Conservation (phyloP, 768 basidiomycete genomes). For the Mycena alexandri region DNA sequence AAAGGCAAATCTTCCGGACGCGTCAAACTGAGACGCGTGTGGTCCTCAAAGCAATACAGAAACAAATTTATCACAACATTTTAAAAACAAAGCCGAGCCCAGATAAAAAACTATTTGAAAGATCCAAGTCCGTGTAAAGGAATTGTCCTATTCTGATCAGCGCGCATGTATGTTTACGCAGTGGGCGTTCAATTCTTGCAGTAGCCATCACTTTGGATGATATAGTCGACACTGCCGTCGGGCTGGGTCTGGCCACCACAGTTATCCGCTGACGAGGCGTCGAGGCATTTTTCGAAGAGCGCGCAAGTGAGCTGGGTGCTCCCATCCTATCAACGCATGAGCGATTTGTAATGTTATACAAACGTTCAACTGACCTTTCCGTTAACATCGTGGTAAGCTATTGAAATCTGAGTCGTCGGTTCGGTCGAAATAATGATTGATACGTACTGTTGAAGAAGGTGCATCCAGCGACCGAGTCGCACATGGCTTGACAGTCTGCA, state of each 20-base stretch:
- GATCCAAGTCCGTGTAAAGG: constrained; percentile 1
- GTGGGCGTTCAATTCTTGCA: constrained; percentile 41
- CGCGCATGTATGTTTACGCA: neutral
- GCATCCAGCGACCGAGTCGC: constrained; percentile 47
- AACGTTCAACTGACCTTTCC: constrained; percentile 44
- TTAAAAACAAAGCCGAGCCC: neutral
- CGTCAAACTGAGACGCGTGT: too few relatives aligned
- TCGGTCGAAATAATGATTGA: neutral
- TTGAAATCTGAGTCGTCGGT: constrained; percentile 5
- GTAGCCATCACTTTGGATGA: constrained; percentile 49
- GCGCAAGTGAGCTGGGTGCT: constrained; percentile 53
- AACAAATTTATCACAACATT: neutral
- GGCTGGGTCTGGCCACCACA: constrained; percentile 51
- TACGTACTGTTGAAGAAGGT: constrained; percentile 50
- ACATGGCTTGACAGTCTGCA: constrained; percentile 51
- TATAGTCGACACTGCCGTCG: constrained; percentile 48
- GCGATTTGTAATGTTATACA: neutral
- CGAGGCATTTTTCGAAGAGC: constrained; percentile 48
- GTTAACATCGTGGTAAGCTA: constrained; percentile 53
- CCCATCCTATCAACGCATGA: constrained; percentile 43
- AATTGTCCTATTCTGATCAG: neutral
- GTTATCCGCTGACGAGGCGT: constrained; percentile 45
- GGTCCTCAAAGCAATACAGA: neutral
- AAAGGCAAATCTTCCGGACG: too few relatives aligned
- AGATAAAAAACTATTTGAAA: neutral